A percentile compares a stretch with the other conserved stretches of the same genome.
Evolutionary conservation across 2,329 filamentous ascomycete species (phyloP).

Genomic region (Sarocladium brachiariae): DNA sequence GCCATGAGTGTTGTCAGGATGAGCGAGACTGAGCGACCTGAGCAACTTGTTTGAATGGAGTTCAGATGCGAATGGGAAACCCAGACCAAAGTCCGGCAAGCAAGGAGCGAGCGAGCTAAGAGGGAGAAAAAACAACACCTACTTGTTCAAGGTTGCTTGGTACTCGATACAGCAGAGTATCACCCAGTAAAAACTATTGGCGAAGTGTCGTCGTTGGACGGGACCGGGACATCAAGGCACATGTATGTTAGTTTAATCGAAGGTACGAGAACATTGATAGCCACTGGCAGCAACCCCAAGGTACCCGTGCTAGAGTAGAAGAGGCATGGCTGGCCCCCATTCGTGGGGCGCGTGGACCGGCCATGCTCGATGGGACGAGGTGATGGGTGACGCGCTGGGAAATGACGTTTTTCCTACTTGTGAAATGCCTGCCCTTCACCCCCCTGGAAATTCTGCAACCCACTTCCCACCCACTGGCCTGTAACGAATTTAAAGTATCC

Average conservation of each 20-base stretch:
- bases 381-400: conserved; percentile 7
- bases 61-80: not conserved
- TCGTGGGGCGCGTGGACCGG: conserved; percentile 1
- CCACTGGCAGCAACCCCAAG: not conserved
- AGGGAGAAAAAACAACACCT: not conserved
- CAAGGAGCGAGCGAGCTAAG: not conserved
- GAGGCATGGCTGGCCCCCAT: not conserved
- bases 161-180: not conserved
- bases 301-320: conserved; percentile 5
- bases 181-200: not conserved
- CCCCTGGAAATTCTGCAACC: too few relatives aligned
- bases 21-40: not conserved
- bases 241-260: not conserved
- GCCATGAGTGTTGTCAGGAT: not conserved
- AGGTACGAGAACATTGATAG: conserved; percentile 1
- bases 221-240: not conserved
- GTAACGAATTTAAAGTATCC: too few relatives aligned
- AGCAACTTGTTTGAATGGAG: not conserved
- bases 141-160: not conserved
- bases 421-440: too few relatives aligned
- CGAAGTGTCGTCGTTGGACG: not conserved
- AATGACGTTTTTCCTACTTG: conserved; percentile 9
- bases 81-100: not conserved
- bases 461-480: conserved; percentile 1
- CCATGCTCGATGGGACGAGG: too few relatives aligned